phyloP scores from a whole-genome alignment of 2,329 filamentous ascomycete genomes.

The Trichophyton equinum region DNA sequence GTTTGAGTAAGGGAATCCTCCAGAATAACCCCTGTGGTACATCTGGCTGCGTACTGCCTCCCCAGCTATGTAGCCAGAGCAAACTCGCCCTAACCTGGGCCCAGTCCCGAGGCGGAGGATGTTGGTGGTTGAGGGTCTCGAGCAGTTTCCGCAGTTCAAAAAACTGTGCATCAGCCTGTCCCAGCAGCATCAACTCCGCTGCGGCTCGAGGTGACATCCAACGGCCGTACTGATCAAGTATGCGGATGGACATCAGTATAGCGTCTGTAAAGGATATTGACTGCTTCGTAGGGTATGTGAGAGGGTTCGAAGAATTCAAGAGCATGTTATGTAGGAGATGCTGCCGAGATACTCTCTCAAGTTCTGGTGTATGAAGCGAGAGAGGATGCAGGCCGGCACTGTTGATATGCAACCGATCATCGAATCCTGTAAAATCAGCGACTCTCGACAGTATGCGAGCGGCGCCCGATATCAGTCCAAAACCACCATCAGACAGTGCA shows the following conservation, averaged over 20 bases:
- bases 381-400: slow-evolving; percentile 21
- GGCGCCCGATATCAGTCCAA: slow-evolving; percentile 35
- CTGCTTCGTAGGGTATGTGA: slow-evolving; percentile 29
- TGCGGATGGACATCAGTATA: slow-evolving; percentile 29
- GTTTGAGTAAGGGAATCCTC: slow-evolving; percentile 34
- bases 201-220: slow-evolving; percentile 25
- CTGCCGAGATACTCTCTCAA: slow-evolving; percentile 28
- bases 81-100: slow-evolving; percentile 37
- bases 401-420: slow-evolving; percentile 26
- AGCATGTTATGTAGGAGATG: slow-evolving; percentile 33
- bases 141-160: slow-evolving; percentile 43
- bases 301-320: slow-evolving; percentile 26
- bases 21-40: slow-evolving; percentile 37
- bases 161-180: slow-evolving; percentile 40
- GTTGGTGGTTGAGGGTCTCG: slow-evolving; percentile 32
- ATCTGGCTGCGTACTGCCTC: slow-evolving; percentile 21
- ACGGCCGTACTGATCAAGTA: slow-evolving; percentile 30
- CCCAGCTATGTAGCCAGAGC: slow-evolving; percentile 51
- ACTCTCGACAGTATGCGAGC: slow-evolving; percentile 40
- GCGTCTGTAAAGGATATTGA: slow-evolving; percentile 32
- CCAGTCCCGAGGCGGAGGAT: slow-evolving; percentile 38
- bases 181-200: slow-evolving; percentile 42
- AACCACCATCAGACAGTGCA: slow-evolving; percentile 35
- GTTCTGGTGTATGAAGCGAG: slow-evolving; percentile 20
- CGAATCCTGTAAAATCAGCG: slow-evolving; percentile 39